phyloP scores from a whole-genome alignment of 2,329 filamentous ascomycete species.

The Ascochyta lentis region DNA sequence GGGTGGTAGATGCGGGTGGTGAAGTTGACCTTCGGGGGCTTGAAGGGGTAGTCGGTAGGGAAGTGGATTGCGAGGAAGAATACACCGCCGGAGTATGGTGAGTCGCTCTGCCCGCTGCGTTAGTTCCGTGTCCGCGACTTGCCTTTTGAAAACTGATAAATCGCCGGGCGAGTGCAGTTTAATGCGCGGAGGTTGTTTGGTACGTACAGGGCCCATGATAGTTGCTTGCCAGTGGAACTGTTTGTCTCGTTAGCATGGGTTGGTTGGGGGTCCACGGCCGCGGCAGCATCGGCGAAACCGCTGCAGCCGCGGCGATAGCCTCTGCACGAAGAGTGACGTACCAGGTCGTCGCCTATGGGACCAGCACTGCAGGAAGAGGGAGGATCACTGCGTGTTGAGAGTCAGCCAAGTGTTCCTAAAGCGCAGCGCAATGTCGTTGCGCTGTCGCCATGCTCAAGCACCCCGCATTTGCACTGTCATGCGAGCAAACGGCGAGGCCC shows the following conservation, averaged over 20 bases:
- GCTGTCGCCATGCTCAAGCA: conserved; percentile 26
- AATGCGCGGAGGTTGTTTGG: conserved; percentile 11
- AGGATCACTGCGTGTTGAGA: conserved; percentile 73
- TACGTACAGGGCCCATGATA: conserved; percentile 97
- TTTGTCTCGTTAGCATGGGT: conserved; percentile 39
- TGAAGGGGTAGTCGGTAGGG: conserved; percentile 99
- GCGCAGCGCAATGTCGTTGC: conserved; percentile 17
- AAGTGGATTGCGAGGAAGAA: conserved; percentile 99
- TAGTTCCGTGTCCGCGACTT: conserved; percentile 30
- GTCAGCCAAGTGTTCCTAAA: conserved; percentile 41
- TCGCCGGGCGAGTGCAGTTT: conserved; percentile 2
- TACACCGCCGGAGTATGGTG: conserved; percentile 95
- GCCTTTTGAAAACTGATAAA: conserved; percentile 11
- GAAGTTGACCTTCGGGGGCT: conserved; percentile 99
- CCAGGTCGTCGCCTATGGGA: conserved; percentile 95
- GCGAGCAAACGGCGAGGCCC: conserved; percentile 43
- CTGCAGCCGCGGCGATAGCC: conserved; percentile 39
- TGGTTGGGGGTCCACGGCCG: conserved; percentile 14
- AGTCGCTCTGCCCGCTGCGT: conserved; percentile 73
- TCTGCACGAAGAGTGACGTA: conserved; percentile 62
- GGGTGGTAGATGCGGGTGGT: conserved; percentile 99
- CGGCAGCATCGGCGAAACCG: conserved; percentile 28
- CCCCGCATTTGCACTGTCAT: conserved; percentile 47
- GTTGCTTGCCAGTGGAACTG: conserved; percentile 99
- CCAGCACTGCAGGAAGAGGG: conserved; percentile 98